Conservation (phyloP, 495 filamentous ascomycete genomes). For the Aspergillus bridgeri region DNA sequence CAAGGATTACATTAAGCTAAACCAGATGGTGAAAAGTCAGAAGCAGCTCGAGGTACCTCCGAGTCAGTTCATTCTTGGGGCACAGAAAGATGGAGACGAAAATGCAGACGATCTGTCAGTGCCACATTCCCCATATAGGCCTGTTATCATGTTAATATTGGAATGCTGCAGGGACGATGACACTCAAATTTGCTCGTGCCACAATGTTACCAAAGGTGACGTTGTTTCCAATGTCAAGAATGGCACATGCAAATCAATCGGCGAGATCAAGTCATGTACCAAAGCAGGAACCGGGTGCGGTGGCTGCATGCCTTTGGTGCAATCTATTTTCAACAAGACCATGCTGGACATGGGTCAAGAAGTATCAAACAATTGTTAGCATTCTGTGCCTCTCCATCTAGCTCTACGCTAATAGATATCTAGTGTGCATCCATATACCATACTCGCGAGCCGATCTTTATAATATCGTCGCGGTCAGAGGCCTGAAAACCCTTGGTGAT, state of each 20-base stretch:
- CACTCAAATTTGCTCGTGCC: slow-evolving; percentile 92
- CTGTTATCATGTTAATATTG: slow-evolving; percentile 6
- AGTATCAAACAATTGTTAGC: slow-evolving; percentile 73
- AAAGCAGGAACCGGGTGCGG: slow-evolving; percentile 95
- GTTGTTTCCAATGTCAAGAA: slow-evolving; percentile 71
- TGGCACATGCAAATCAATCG: slow-evolving; percentile 80
- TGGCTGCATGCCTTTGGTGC: slow-evolving; percentile 90
- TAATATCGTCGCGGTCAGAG: slow-evolving; percentile 84
- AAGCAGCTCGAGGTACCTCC: slow-evolving; percentile 82
- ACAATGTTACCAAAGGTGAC: slow-evolving; percentile 92
- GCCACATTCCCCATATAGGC: not conserved
- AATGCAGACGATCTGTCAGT: slow-evolving; percentile 64
- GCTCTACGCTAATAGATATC: slow-evolving; percentile 12
- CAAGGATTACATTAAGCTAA: slow-evolving; percentile 88
- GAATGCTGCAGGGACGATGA: slow-evolving; percentile 61
- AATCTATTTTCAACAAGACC: slow-evolving; percentile 88
- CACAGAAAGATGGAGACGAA: slow-evolving; percentile 69
- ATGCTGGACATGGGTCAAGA: slow-evolving; percentile 90
- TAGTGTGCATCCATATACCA: slow-evolving; percentile 79
- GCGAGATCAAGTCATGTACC: slow-evolving; percentile 88
- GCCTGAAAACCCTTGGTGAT: slow-evolving; percentile 67
- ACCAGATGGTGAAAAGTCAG: slow-evolving; percentile 88
- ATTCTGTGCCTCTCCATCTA: not conserved
- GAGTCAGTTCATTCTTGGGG: slow-evolving; percentile 85
- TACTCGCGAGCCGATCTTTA: slow-evolving; percentile 87